Evolutionary conservation across 495 filamentous ascomycete genomes (phyloP).

Genomic region (Parmelia sp.): DNA sequence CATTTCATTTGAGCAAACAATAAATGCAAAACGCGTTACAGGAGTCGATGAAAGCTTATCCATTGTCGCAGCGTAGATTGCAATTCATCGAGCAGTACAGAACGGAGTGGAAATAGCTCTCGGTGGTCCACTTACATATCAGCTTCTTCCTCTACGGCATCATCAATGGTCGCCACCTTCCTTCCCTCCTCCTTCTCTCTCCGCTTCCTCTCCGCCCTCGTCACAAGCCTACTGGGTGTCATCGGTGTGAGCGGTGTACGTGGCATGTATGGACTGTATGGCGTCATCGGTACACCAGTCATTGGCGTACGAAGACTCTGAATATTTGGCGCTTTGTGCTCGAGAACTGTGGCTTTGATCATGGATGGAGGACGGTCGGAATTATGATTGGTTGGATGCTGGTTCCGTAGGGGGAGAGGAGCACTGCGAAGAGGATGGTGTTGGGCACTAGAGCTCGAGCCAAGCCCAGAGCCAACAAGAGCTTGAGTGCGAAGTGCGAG

Average conservation of each 20-base stretch:
- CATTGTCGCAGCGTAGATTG: neutral
- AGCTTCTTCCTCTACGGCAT: constrained; percentile 46
- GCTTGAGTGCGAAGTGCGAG: constrained; percentile 25
- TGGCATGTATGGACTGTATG: constrained; percentile 89
- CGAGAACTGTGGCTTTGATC: constrained; percentile 75
- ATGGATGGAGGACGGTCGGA: constrained; percentile 49
- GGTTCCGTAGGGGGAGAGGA: constrained; percentile 35
- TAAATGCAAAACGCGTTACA: neutral
- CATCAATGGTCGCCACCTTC: constrained; percentile 47
- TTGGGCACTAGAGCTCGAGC: constrained; percentile 14
- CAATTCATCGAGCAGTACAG: neutral
- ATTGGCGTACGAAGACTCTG: constrained; percentile 54
- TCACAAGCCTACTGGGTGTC: constrained; percentile 69
- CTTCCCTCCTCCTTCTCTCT: constrained; percentile 55
- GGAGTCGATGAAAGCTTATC: neutral
- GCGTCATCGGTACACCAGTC: constrained; percentile 66
- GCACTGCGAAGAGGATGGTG: constrained; percentile 28
- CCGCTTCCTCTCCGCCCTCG: constrained; percentile 64
- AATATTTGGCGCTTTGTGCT: constrained; percentile 44
- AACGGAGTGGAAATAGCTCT: neutral
- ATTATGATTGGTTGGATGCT: constrained; percentile 26
- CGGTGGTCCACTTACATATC: constrained; percentile 35
- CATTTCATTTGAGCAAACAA: neutral
- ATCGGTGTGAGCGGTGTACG: constrained; percentile 83
- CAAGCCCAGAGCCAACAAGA: constrained; percentile 7